phyloP scores from a whole-genome alignment of 2,329 filamentous ascomycete species.

The Fusarium temperatum region DNA sequence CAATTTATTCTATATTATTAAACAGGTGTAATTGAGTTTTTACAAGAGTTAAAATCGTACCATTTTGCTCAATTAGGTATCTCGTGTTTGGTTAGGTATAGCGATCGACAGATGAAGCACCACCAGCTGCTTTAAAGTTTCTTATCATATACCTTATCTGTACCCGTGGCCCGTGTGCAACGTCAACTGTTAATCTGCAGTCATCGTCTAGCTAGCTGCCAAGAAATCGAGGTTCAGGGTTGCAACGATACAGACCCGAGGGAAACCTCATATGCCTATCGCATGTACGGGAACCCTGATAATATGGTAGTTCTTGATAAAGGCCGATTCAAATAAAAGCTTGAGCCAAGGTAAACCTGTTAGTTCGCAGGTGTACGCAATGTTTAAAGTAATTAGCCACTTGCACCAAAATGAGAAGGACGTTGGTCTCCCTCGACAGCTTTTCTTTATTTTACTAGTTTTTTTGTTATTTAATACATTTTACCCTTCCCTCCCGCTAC shows the following conservation, averaged over 20 bases:
- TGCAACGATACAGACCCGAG: background rate
- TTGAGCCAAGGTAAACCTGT: background rate
- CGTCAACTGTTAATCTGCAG: background rate
- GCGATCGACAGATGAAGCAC: background rate
- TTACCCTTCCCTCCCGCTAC: rapidly evolving
- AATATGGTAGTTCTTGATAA: rapidly evolving
- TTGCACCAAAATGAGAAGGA: rapidly evolving
- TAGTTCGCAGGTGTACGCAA: rapidly evolving
- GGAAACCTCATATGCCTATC: background rate
- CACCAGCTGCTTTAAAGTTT: background rate
- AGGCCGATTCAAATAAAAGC: too few species aligned
- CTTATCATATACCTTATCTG: background rate
- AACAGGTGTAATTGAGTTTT: rapidly evolving
- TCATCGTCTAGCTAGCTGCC: background rate
- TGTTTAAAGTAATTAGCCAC: background rate
- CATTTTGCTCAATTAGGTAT: background rate
- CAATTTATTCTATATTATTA: background rate
- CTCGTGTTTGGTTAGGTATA: background rate
- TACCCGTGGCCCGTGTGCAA: too few species aligned
- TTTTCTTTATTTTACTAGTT: background rate
- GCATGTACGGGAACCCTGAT: background rate
- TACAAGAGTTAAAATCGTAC: background rate
- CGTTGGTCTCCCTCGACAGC: background rate
- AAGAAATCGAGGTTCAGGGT: background rate
- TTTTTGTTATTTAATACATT: background rate